These are phyloP conservation scores for Verticillium nubilum DNA, from an alignment of 2,329 filamentous ascomycete species.

Conservation along the genomic window DNA sequence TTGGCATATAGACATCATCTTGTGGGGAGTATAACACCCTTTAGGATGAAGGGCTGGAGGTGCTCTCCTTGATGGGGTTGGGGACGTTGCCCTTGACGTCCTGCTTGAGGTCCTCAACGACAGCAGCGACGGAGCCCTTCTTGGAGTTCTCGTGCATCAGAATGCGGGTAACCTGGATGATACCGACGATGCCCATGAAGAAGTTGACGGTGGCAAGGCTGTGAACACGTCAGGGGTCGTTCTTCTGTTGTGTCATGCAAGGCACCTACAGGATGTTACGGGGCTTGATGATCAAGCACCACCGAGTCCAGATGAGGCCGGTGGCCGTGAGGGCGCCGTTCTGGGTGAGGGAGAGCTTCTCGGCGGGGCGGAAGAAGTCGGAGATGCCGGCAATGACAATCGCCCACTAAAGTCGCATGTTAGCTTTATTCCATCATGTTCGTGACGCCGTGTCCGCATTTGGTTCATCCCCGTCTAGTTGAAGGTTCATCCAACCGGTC, in stretches of 20 bases:
- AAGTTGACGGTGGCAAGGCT: constrained; percentile 95
- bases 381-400: constrained; percentile 88
- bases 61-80: constrained; percentile 3
- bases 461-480: too few species aligned
- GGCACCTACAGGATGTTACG: constrained; percentile 74
- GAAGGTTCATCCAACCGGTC: too few species aligned
- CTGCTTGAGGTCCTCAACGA: constrained; percentile 31
- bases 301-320: constrained; percentile 94
- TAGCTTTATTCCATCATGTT: not conserved
- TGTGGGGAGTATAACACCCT: not conserved
- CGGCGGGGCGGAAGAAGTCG: constrained; percentile 85
- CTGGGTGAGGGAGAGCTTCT: constrained; percentile 89
- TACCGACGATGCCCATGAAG: constrained; percentile 86
- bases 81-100: constrained; percentile 16
- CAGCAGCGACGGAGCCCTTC: constrained; percentile 28
- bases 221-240: not conserved
- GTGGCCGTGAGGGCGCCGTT: constrained; percentile 87
- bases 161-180: constrained; percentile 78
- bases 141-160: constrained; percentile 58
- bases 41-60: not conserved
- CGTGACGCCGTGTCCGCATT: too few species aligned
- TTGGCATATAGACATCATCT: not conserved
- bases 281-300: constrained; percentile 96
- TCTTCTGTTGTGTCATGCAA: not conserved
- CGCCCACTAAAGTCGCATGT: constrained; percentile 61